Conservation (phyloP, 257 asterid genomes). For the Penstemon newberryi region DNA sequence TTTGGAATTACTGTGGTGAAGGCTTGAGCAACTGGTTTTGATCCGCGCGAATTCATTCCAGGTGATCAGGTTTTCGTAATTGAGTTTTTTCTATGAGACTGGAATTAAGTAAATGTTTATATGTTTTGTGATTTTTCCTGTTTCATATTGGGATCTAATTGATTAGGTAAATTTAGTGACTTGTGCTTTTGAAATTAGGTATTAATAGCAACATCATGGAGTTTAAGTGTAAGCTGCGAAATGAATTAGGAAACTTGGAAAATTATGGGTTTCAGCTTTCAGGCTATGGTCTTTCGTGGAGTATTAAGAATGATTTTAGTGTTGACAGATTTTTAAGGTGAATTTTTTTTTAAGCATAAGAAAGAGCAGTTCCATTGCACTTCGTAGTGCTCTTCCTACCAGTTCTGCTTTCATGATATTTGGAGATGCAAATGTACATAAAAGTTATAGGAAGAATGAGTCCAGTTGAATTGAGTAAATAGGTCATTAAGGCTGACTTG, state of each 20-base stretch:
- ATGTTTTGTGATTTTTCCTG: conserved; percentile 9
- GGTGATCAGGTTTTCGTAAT: conserved; percentile 14
- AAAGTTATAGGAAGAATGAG: neutral
- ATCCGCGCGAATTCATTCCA: conserved; percentile 30
- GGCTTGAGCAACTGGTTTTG: conserved; percentile 23
- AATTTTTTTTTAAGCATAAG: neutral
- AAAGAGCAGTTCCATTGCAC: neutral
- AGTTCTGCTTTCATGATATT: neutral
- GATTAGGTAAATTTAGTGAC: conserved; percentile 11
- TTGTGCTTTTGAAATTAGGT: conserved; percentile 14
- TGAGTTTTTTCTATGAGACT: conserved; percentile 23
- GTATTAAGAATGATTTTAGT: neutral
- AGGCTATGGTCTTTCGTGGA: too few relatives aligned
- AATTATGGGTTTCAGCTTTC: neutral
- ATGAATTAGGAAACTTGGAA: conserved; percentile 2
- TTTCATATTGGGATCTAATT: conserved; percentile 39
- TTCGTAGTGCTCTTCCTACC: too few relatives aligned
- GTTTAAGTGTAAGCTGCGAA: conserved; percentile 5
- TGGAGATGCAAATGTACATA: conserved; percentile 2
- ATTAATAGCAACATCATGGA: conserved; percentile 2
- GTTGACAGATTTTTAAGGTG: neutral
- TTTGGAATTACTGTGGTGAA: conserved; percentile 17
- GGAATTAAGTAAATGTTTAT: neutral
- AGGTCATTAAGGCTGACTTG: conserved; percentile 10
- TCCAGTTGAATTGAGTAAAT: neutral